Base-by-base conservation (phyloP, 768 basidiomycete species). In the Glaciozyma martinii region DNA sequence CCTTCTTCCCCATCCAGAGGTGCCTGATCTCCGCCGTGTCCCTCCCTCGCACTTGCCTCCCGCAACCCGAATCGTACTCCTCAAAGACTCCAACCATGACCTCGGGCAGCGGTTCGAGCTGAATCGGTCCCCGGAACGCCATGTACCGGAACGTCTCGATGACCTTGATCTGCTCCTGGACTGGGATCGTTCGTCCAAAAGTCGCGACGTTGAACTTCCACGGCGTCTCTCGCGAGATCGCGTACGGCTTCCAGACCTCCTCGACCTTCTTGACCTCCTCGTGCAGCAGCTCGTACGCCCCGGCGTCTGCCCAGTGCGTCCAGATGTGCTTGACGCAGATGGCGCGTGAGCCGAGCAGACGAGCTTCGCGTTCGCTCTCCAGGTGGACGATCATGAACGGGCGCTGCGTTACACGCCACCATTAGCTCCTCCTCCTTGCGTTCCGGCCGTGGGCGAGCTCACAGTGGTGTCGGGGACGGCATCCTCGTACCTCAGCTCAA, bases 1-100 rank as follows among this genome's bases (percentile, higher is more conserved):
- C 90, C 85, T 90, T 84, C 80, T 86, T 86, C 72, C 90, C 90
- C 70, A 93, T 88, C 76, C 85, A 93, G 15, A 85, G 82, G 65
- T 85, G 83, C 52, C 43, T 53, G 33, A 65, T 27, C 55, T 62
- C 55, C 47, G 59, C 49, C 19, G 55, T 27, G 7, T 61, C 52
- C 21, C 59, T 43, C 53, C 80, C 66, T 40, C 57, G 47, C 30
- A 54, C 29, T 25, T 60, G 37, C 52, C 63, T 43, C 61, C 43
- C 53, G 64, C 53, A 27, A 19, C 63, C 44, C 42, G 7, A 18
- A 5, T 32, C 60, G 57, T 71, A 72, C 37, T 71, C 67, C 56
- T 72, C 72, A 30, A 73, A 66, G 25, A 71, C 52, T 23, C 71
- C 71, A 23, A 72, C 27, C 29, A 72, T 66, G 16, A 69, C 25